Evolutionary conservation across 768 basidiomycete genomes (phyloP), one percentile per base, ranked within the genome.

Genomic region (Scleroderma citrinum): DNA sequence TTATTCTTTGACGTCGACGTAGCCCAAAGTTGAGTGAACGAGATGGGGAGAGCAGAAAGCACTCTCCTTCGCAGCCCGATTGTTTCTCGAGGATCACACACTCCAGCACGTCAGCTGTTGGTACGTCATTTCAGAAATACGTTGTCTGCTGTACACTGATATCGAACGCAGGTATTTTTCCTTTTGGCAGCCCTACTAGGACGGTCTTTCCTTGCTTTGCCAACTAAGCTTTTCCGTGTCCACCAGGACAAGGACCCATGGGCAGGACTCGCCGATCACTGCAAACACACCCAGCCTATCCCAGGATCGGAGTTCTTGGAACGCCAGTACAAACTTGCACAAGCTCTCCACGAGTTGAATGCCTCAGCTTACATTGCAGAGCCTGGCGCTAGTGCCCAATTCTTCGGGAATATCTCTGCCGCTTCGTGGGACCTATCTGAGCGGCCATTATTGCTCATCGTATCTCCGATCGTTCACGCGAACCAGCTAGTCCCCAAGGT

Each of bases 301-400:
- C 51, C 57, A 17, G 41, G 61, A 2, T 50, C 60, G 10, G 79
- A 82, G 46, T 80, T 77, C 56, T 59, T 71, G 20, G 61, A 61
- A 26, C 76, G 84, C n/a, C 87, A 86, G 56, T 69, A 58, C 5
- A 53, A 62, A 8, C 72, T 88, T 24, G 82, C 82, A 2, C 66
- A 68, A 13, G 67, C 62, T 0, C 72, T 88, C 16, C 61, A 69
- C 47, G 51, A 63, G 5, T 69, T 80, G 23, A 75, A 78, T 26
- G 83, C 77, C 0, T 73, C 78, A 7, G 83, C 85, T 14, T 92
- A 87, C 62, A 77, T 93, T 30, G 79, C 85, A 6, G 90, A 93
- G 61, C 88, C 92, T 21, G 81, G 86, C 0, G 78, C 87, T 13
- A 85, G 73, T 49, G 80, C 83, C 1, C 67, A 72, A 3, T 93